A percentile compares a stretch with the other conserved stretches of the same genome.
These are phyloP conservation scores for Eutypella sp. DNA, from an alignment of 2,329 filamentous ascomycete genomes.

Conservation along the genomic window DNA sequence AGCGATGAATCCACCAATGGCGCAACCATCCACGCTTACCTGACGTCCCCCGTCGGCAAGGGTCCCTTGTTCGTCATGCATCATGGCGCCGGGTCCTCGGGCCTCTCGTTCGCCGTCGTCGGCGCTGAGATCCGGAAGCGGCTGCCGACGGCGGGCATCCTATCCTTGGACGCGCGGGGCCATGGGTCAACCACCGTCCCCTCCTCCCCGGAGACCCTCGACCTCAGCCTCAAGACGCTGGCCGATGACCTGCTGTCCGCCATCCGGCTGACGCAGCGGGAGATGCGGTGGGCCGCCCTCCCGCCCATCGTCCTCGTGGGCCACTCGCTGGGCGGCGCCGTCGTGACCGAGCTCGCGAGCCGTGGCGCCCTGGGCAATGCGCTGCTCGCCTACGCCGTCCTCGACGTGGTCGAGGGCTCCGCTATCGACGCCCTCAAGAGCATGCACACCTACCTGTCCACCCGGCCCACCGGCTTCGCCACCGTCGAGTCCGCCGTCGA, in stretches of 20 bases:
- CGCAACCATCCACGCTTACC: conserved; percentile 71
- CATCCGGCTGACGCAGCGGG: conserved; percentile 59
- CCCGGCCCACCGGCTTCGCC: conserved; percentile 73
- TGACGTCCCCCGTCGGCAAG: conserved; percentile 71
- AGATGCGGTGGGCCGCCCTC: conserved; percentile 67
- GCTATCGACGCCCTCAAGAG: conserved; percentile 91
- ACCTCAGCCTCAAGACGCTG: conserved; percentile 70
- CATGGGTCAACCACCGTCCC: conserved; percentile 69
- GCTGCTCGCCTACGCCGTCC: conserved; percentile 78
- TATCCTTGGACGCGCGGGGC: conserved; percentile 80
- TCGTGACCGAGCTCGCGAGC: conserved; percentile 78
- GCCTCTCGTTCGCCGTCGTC: conserved; percentile 83
- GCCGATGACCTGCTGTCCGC: conserved; percentile 67
- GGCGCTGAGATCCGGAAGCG: conserved; percentile 70
- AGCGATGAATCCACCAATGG: conserved; percentile 21
- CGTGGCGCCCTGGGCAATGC: conserved; percentile 59
- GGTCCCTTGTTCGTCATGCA: conserved; percentile 89
- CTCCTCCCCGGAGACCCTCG: conserved; percentile 38
- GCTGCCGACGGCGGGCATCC: conserved; percentile 74
- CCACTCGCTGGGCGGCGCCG: conserved; percentile 88
- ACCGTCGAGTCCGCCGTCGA: conserved; percentile 76
- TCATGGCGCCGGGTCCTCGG: conserved; percentile 91
- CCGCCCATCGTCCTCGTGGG: conserved; percentile 80
- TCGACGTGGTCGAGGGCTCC: conserved; percentile 94
- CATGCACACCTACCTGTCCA: conserved; percentile 89